Evolutionary conservation across 169 alveolate genomes (phyloP).

Genomic region (Theileria orientalis): DNA sequence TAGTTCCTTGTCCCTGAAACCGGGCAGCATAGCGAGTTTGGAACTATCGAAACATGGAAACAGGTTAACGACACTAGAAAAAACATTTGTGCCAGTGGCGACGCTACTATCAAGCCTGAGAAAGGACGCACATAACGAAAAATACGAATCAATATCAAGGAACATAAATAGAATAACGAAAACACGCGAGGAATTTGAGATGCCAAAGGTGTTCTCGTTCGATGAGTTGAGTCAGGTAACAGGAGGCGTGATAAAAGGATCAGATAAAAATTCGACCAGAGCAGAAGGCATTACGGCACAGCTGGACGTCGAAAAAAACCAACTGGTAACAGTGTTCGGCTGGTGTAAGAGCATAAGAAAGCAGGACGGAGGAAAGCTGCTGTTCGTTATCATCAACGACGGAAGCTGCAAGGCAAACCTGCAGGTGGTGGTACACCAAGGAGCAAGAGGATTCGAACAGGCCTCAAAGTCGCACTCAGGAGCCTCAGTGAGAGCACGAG

Average conservation of each 20-base stretch:
- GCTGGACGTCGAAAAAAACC: not conserved
- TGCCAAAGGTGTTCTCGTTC: too few species aligned
- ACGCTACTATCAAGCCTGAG: conserved; percentile 26
- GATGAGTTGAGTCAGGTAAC: too few species aligned
- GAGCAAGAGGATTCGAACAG: conserved; percentile 78
- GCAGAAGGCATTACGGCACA: not conserved
- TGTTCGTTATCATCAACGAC: conserved; percentile 93
- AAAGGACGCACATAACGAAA: not conserved
- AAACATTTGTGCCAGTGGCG: too few species aligned
- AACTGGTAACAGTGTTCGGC: conserved; percentile 74
- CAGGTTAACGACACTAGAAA: too few species aligned
- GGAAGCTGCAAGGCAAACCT: conserved; percentile 90
- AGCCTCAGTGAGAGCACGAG: conserved; percentile 83
- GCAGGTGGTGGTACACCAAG: conserved; percentile 90
- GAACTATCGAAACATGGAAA: too few species aligned
- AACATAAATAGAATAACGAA: conserved; percentile 8
- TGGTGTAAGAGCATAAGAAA: conserved; percentile 94
- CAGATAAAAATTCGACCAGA: not conserved
- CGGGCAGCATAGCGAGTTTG: too few species aligned
- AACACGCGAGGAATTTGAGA: too few species aligned
- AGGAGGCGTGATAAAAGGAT: not conserved
- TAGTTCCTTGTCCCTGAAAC: too few species aligned
- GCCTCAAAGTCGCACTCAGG: conserved; percentile 78
- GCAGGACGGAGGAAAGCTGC: conserved; percentile 90
- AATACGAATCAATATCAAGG: conserved; percentile 23